Conservation (phyloP, 257 asterid species). For the Lavandula angustifolia region DNA sequence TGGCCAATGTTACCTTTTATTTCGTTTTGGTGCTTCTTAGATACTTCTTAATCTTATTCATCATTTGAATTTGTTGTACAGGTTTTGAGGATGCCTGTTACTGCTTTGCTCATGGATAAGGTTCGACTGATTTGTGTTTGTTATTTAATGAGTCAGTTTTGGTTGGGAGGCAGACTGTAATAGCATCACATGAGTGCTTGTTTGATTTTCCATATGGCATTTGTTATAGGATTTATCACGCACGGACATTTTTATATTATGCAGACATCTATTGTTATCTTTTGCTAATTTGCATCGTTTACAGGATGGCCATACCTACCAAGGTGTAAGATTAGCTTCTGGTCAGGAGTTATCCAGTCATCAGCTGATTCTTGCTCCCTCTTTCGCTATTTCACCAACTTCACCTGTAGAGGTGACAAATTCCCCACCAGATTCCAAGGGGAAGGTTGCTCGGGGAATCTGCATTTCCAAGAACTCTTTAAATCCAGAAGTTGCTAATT, state of each 20-base stretch:
- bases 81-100: slow-evolving; percentile 84
- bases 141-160: slow-evolving; percentile 14
- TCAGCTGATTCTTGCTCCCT: slow-evolving; percentile 73
- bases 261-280: slow-evolving; percentile 28
- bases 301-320: slow-evolving; percentile 62
- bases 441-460: slow-evolving; percentile 75
- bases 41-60: slow-evolving; percentile 20
- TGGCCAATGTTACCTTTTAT: slow-evolving; percentile 12
- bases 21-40: slow-evolving; percentile 8
- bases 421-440: slow-evolving; percentile 35
- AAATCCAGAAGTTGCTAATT: slow-evolving; percentile 59
- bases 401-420: slow-evolving; percentile 32
- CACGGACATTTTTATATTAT: neutral
- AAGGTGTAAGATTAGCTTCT: slow-evolving; percentile 79
- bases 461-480: slow-evolving; percentile 70
- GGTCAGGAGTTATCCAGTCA: slow-evolving; percentile 91
- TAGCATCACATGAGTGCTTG: slow-evolving; percentile 22
- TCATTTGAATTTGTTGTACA: slow-evolving; percentile 35
- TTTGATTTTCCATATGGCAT: slow-evolving; percentile 23
- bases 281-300: slow-evolving; percentile 31
- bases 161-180: slow-evolving; percentile 11
- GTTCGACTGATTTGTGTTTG: slow-evolving; percentile 37
- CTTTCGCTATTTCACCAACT: slow-evolving; percentile 48
- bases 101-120: slow-evolving; percentile 62
- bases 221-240: slow-evolving; percentile 18